Conservation (phyloP, 345 rosid species). For the Pistacia atlantica region DNA sequence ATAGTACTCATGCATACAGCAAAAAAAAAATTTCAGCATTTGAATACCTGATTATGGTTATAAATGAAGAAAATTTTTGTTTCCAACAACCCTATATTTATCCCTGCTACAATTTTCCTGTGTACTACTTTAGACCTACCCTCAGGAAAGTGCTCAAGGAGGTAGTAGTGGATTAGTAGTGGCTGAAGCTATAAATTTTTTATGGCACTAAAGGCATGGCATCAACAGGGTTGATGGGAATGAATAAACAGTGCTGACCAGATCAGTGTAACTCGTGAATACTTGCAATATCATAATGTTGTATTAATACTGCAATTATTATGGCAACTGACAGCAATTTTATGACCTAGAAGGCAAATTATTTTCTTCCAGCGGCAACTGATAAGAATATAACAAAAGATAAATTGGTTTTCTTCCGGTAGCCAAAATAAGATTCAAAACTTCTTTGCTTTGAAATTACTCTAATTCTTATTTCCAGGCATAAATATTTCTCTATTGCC, state of each 20-base stretch:
- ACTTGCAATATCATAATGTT: background rate
- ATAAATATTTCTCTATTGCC: background rate
- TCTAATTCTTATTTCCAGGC: background rate
- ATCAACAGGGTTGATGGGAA: background rate
- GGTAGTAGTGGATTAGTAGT: background rate
- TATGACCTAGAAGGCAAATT: background rate
- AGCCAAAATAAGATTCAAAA: background rate
- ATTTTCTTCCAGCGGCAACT: too few relatives aligned
- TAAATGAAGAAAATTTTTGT: background rate
- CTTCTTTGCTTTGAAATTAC: slow-evolving; percentile 3
- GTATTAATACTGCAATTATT: background rate
- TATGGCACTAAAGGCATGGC: background rate
- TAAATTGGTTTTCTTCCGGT: background rate
- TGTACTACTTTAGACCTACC: background rate
- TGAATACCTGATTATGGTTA: background rate
- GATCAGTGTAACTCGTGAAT: background rate
- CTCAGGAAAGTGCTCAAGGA: background rate
- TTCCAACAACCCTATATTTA: background rate
- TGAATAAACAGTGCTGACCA: background rate
- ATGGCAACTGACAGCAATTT: background rate
- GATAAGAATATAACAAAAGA: too few relatives aligned
- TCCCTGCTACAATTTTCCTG: background rate
- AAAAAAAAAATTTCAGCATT: background rate
- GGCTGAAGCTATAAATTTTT: background rate
- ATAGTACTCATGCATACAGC: background rate